Percentiles rank a stretch among this genome's conserved stretches.
phyloP scores from a whole-genome alignment of 2,329 filamentous ascomycete genomes.

The Verticillium zaregamsianum region DNA sequence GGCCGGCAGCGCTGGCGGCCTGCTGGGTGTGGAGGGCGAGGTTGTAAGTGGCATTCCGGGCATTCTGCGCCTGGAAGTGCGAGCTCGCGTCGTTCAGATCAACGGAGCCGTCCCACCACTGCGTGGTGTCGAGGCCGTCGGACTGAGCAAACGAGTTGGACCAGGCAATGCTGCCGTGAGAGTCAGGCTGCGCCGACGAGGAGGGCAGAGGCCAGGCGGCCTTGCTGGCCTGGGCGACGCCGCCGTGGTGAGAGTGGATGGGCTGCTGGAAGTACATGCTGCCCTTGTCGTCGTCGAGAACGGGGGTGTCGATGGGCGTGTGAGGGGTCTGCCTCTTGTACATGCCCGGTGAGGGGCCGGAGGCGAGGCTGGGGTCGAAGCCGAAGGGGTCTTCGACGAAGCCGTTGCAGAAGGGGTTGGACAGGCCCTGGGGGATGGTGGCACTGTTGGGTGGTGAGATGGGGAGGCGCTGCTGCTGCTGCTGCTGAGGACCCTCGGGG shows the following conservation, averaged over 20 bases:
- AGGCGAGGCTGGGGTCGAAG: slow-evolving; percentile 19
- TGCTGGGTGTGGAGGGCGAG: slow-evolving; percentile 36
- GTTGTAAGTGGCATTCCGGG: slow-evolving; percentile 30
- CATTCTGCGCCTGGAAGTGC: slow-evolving; percentile 25
- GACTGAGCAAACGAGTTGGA: slow-evolving; percentile 8
- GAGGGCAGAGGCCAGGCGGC: slow-evolving; percentile 17
- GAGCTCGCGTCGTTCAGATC: slow-evolving; percentile 20
- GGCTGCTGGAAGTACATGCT: slow-evolving; percentile 21
- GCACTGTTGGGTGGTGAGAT: slow-evolving; percentile 18
- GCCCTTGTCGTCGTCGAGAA: slow-evolving; percentile 22
- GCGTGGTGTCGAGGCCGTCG: slow-evolving; percentile 13
- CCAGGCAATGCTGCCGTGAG: slow-evolving; percentile 10
- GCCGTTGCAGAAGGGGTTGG: slow-evolving; percentile 29
- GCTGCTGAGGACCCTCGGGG: slow-evolving; percentile 8
- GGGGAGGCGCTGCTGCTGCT: slow-evolving; percentile 14
- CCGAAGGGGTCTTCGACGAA: slow-evolving; percentile 34
- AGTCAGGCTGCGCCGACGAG: slow-evolving; percentile 8
- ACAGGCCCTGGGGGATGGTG: slow-evolving; percentile 17
- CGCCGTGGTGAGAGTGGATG: slow-evolving; percentile 11
- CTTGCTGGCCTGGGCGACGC: slow-evolving; percentile 15
- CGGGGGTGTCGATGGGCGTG: slow-evolving; percentile 34
- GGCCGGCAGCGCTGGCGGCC: background rate
- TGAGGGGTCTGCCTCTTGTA: slow-evolving; percentile 26
- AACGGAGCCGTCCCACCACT: slow-evolving; percentile 28
- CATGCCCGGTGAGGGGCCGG: slow-evolving; percentile 19